phyloP scores from a whole-genome alignment of 495 filamentous ascomycete species.

The Aspergillus coremiiformis region DNA sequence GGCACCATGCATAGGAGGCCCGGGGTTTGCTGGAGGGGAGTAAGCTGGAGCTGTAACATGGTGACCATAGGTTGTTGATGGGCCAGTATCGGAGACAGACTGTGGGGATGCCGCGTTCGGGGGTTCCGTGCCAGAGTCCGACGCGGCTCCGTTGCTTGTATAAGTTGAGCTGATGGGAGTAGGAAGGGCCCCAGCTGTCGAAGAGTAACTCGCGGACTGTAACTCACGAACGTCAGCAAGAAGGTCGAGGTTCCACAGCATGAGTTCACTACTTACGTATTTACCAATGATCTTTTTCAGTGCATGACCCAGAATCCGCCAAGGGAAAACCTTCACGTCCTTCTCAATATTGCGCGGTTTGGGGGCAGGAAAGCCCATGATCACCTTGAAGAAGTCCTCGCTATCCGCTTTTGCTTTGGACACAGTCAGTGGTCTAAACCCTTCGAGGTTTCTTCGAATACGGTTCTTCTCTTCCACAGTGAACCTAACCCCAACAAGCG shows the following conservation, averaged over 20 bases:
- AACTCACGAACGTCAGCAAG: slow-evolving; percentile 8
- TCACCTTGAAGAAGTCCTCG: slow-evolving; percentile 95
- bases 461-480: slow-evolving; percentile 97
- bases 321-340: slow-evolving; percentile 95
- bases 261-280: slow-evolving; percentile 59
- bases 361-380: slow-evolving; percentile 93
- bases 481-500: slow-evolving; percentile 73
- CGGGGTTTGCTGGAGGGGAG: slow-evolving; percentile 17
- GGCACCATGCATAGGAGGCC: slow-evolving; percentile 16
- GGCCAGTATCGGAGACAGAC: slow-evolving; percentile 34
- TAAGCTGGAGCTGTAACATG: slow-evolving; percentile 23
- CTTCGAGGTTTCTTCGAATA: slow-evolving; percentile 89
- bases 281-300: slow-evolving; percentile 97
- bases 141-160: slow-evolving; percentile 31
- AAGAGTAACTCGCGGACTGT: slow-evolving; percentile 48
- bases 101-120: slow-evolving; percentile 37
- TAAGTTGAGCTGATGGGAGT: slow-evolving; percentile 34
- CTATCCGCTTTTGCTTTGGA: slow-evolving; percentile 87
- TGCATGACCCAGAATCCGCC: slow-evolving; percentile 74
- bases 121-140: slow-evolving; percentile 37
- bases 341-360: slow-evolving; percentile 98
- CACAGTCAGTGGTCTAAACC: slow-evolving; percentile 80
- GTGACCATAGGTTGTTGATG: slow-evolving; percentile 27
- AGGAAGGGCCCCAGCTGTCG: slow-evolving; percentile 39
- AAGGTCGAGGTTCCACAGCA: neutral